A percentile compares a stretch with the other conserved stretches of the same genome.
phyloP scores from a whole-genome alignment of 306 rosid genomes.

The Acacia confusa region DNA sequence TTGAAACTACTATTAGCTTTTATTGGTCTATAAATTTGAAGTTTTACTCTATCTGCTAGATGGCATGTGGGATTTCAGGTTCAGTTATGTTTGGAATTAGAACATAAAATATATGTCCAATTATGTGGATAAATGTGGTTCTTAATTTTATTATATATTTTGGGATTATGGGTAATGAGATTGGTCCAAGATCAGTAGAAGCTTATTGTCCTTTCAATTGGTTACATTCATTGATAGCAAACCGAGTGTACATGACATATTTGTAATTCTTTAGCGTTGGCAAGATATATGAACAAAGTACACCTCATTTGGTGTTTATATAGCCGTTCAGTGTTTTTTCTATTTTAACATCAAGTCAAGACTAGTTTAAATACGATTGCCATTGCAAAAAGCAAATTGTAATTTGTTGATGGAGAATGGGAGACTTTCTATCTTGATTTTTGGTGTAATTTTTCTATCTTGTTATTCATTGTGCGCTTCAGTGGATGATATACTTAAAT shows the following conservation, averaged over 20 bases:
- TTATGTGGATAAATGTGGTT: neutral
- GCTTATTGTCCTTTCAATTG: neutral
- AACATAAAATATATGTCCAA: neutral
- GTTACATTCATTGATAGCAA: slow-evolving; percentile 5
- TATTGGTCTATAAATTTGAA: neutral
- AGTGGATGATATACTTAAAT: neutral
- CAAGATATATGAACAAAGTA: neutral
- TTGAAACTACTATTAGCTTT: neutral
- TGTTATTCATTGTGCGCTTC: neutral
- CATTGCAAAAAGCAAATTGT: neutral
- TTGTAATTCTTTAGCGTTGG: neutral
- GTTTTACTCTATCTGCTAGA: neutral
- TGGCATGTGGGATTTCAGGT: neutral
- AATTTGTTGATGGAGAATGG: neutral
- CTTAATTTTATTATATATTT: neutral
- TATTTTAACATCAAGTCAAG: neutral
- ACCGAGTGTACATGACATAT: neutral
- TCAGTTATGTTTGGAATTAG: neutral
- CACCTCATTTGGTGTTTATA: neutral
- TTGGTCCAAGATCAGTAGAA: slow-evolving; percentile 9
- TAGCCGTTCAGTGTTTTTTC: neutral
- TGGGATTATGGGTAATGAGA: slow-evolving; percentile 14
- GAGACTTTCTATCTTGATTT: neutral
- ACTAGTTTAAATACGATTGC: slow-evolving; percentile 13
- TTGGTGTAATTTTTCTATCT: neutral